Conservation (phyloP, 164 flowering plant species). For the Annona squamosa region DNA sequence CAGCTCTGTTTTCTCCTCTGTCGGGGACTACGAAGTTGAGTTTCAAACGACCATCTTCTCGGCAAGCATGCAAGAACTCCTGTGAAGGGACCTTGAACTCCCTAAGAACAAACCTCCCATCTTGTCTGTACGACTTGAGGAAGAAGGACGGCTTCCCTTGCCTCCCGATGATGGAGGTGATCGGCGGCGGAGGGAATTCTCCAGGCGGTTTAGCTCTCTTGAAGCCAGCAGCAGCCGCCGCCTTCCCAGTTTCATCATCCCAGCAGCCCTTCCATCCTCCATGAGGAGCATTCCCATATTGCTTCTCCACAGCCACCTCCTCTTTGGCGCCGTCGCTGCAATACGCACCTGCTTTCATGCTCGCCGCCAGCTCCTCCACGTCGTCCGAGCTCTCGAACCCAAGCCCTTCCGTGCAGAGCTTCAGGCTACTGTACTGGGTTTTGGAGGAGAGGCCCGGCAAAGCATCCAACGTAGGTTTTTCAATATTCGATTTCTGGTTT, state of each 20-base stretch:
- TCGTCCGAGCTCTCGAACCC: conserved; percentile 77
- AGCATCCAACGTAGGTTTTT: not conserved
- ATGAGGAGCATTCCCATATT: not conserved
- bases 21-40: conserved; percentile 53
- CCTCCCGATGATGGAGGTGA: conserved; percentile 58
- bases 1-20: conserved; percentile 15
- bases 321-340: not conserved
- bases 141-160: conserved; percentile 69
- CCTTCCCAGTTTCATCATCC: not conserved
- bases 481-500: not conserved
- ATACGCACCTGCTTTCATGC: conserved; percentile 1
- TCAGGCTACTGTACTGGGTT: conserved; percentile 42
- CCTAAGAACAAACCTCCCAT: conserved; percentile 73
- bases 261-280: not conserved
- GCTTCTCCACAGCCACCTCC: not conserved
- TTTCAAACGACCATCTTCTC: conserved; percentile 77
- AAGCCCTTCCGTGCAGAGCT: conserved; percentile 74
- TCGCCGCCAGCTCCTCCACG: conserved; percentile 38
- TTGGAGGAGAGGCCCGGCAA: conserved; percentile 6
- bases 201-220: conserved; percentile 24
- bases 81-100: conserved; percentile 54
- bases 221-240: conserved; percentile 2
- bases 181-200: conserved; percentile 76
- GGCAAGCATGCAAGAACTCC: conserved; percentile 57
- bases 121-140: conserved; percentile 47